Evolutionary conservation across 495 filamentous ascomycete genomes (phyloP), one percentile per base, ranked within the genome.

Genomic region (Talaromyces stipitatus): DNA sequence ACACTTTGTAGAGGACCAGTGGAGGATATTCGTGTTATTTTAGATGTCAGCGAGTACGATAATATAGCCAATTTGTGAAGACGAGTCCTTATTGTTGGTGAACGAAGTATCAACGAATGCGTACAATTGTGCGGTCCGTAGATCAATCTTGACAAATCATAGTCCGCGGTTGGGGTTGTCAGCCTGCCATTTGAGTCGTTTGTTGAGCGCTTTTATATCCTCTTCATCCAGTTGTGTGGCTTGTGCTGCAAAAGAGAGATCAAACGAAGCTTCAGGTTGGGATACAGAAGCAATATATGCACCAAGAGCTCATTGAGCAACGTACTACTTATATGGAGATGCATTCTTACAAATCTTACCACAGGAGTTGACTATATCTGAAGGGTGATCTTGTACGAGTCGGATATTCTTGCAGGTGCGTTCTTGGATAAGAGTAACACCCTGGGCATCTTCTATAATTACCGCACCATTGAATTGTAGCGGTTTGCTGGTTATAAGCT

Each of bases 61-160:
- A 20, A 61, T 43, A 54, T 51, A 61, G 24, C 59, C 27, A 54
- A 64, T 58, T 47, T 62, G 50, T 14, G 48, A 64, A 23, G 16
- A 47, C 2, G 45, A 41, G 20, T 64, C 57, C 36, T 38, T 57
- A 32, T 64, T 64, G 56, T 61, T 64, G 10, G 48, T 47, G 46
- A 64, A 64, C 20, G 32, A 58, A 10, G 10, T 29, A 58, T 61
- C 29, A 12, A 58, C 47, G 33, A 62, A 60, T 16, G 59, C 24
- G 27, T 46, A 32, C 2, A 62, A 28, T 16, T 61, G 30, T 56
- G n/a, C 5, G 7, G 30, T 36, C 12, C 18, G 20, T 26, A 55
- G 2, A 24, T 38, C 6, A 1, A 55, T 7, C 5, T 55, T 32
- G n/a, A 41, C 14, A 41, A 55, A 55, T 1, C 24, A 29, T 38